Base-by-base conservation (phyloP, 2,329 filamentous ascomycete species). In the Diaporthe eres region DNA sequence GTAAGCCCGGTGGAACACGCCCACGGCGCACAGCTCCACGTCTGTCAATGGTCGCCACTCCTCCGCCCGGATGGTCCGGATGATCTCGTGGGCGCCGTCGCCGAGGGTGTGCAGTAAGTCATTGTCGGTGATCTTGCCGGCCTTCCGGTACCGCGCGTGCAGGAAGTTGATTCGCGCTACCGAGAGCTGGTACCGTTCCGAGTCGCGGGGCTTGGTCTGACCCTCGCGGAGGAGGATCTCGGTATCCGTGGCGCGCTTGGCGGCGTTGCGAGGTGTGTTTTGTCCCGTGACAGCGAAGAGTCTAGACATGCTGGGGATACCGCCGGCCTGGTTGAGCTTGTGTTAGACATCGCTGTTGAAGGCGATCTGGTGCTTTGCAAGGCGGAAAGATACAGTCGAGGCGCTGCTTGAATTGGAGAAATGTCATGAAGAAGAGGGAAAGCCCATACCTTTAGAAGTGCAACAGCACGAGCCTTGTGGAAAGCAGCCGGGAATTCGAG, bases 231-330 rank as follows among this genome's bases (percentile, higher is more conserved):
- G 61, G 8, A 65, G 42, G 4, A 65, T 65, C 10, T 49, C 61
- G 61, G 61, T 65, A 25, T 65, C 61, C 1, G 42, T 47, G 42
- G 61, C 42, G n/a, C 61, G 61, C 25, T 65, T 65, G 4, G 39
- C 61, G 7, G 61, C 61, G 25, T 65, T 65, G 17, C 61, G 61
- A 3, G 39, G 42, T 6, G 17, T 65, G 9, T 65, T 65, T 10
- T 65, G 61, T 3, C 61, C 61, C 15, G 61, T 65, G 17, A 34
- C 61, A 28, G 61, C 61, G 19, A 65, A 65, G 25, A 65, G 61
- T 13, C 42, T 31, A 5, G 61, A 65, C 61, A 65, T 47, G 61
- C 39, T 65, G 3, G 61, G 61, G 9, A 65, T 65, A 31, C 61
- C 61, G 42, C 61, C 61, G 17, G 61, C 61, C 61, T 65, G 42